phyloP scores from a whole-genome alignment of 768 basidiomycete genomes.

The Boletus edulis region DNA sequence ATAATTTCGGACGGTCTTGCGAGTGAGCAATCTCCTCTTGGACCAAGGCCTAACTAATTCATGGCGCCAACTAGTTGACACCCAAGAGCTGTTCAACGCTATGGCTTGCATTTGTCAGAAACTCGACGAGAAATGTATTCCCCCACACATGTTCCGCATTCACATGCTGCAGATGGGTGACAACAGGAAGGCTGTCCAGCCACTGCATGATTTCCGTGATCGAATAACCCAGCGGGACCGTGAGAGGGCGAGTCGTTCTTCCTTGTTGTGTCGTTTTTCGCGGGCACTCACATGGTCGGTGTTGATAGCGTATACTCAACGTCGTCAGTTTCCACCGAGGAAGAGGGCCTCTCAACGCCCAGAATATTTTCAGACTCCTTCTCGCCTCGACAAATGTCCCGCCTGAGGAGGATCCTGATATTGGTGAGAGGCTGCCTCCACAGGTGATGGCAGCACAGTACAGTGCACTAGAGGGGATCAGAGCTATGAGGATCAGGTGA shows the following conservation, averaged over 20 bases:
- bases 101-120: slow-evolving; percentile 8
- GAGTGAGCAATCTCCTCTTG: slow-evolving; percentile 3
- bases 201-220: slow-evolving; percentile 22
- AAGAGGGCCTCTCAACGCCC: slow-evolving; percentile 20
- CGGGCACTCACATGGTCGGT: background rate
- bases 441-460: slow-evolving; percentile 11
- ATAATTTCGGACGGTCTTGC: slow-evolving; percentile 22
- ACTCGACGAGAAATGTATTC: slow-evolving; percentile 7
- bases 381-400: slow-evolving; percentile 19
- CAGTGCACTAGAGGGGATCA: slow-evolving; percentile 12
- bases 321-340: slow-evolving; percentile 24
- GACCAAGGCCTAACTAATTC: background rate
- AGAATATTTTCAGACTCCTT: slow-evolving; percentile 19
- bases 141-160: slow-evolving; percentile 21
- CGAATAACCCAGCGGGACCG: slow-evolving; percentile 14
- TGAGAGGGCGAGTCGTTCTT: slow-evolving; percentile 9
- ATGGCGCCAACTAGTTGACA: slow-evolving; percentile 8
- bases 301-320: slow-evolving; percentile 16
- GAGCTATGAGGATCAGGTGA: slow-evolving; percentile 2
- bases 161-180: slow-evolving; percentile 25
- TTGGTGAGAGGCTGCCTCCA: slow-evolving; percentile 7
- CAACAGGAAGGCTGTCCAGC: slow-evolving; percentile 20
- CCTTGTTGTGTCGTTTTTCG: background rate
- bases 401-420: slow-evolving; percentile 9
- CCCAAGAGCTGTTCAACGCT: slow-evolving; percentile 8